Conservation (phyloP, 2,329 filamentous ascomycete genomes). For the Leptographium lundbergii region DNA sequence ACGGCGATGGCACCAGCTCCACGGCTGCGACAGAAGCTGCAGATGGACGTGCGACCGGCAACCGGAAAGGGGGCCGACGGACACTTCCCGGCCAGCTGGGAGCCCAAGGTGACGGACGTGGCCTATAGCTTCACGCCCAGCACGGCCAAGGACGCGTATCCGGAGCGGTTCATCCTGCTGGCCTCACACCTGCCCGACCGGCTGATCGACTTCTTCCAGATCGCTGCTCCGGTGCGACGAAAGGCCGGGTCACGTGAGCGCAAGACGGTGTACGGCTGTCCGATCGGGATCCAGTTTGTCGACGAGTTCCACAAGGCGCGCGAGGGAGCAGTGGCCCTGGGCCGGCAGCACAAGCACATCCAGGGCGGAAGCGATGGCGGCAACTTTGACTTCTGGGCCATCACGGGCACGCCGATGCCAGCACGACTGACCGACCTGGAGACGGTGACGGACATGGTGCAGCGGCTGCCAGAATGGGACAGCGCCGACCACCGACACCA, state of each 20-base stretch:
- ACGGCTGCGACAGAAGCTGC: slow-evolving; percentile 12
- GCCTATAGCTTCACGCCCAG: slow-evolving; percentile 6
- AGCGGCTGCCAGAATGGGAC: slow-evolving; percentile 11
- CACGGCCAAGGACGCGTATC: slow-evolving; percentile 10
- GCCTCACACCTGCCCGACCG: slow-evolving; percentile 11
- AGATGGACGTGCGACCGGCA: slow-evolving; percentile 7
- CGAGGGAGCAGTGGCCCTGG: slow-evolving; percentile 7
- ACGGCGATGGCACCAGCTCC: slow-evolving; percentile 9
- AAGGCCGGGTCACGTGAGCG: slow-evolving; percentile 6
- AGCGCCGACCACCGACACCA: slow-evolving; percentile 7
- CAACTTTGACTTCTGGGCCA: slow-evolving; percentile 14
- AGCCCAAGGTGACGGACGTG: slow-evolving; percentile 5
- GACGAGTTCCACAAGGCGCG: slow-evolving; percentile 15
- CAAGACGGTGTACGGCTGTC: slow-evolving; percentile 13
- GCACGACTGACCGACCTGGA: slow-evolving; percentile 11
- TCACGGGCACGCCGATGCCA: slow-evolving; percentile 14
- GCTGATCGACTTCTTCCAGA: slow-evolving; percentile 12
- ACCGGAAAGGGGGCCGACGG: slow-evolving; percentile 3
- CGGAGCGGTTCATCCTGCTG: slow-evolving; percentile 15
- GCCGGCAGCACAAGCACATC: slow-evolving; percentile 10
- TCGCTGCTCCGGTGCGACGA: slow-evolving; percentile 8
- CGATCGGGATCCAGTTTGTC: slow-evolving; percentile 14
- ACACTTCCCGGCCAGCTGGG: slow-evolving; percentile 7
- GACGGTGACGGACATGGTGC: slow-evolving; percentile 7
- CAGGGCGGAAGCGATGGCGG: neutral